phyloP scores from a whole-genome alignment of 306 rosid species.

The Sesbania bispinosa region DNA sequence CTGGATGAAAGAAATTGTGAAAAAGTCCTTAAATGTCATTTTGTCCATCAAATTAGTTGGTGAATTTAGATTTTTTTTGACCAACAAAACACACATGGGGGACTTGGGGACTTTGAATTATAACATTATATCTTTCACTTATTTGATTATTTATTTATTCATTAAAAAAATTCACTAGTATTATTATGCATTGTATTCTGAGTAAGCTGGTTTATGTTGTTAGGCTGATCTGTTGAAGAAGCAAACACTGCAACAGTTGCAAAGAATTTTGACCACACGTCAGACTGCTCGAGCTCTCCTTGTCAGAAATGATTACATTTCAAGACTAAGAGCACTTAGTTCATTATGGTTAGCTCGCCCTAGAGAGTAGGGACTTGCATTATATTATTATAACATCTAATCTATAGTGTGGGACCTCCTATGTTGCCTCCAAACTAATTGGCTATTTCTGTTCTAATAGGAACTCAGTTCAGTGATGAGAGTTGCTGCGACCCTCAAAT shows the following conservation, averaged over 20 bases:
- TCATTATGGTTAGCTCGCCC: slow-evolving; percentile 93
- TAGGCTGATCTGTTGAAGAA: slow-evolving; percentile 85
- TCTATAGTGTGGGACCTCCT: neutral
- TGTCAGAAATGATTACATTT: slow-evolving; percentile 59
- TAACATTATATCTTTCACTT: too few species aligned
- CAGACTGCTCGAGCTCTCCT: slow-evolving; percentile 76
- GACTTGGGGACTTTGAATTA: too few species aligned
- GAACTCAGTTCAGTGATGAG: slow-evolving; percentile 14
- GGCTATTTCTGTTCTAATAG: slow-evolving; percentile 21
- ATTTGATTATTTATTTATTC: too few species aligned
- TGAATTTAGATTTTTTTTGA: too few species aligned
- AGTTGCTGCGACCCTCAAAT: slow-evolving; percentile 9
- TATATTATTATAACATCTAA: neutral
- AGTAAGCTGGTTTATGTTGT: slow-evolving; percentile 15
- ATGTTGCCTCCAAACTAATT: slow-evolving; percentile 10
- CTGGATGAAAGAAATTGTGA: too few species aligned
- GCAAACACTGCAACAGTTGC: slow-evolving; percentile 71
- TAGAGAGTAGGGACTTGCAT: slow-evolving; percentile 36
- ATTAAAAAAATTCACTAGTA: too few species aligned
- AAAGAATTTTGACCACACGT: slow-evolving; percentile 62
- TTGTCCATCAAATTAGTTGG: too few species aligned
- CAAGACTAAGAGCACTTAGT: slow-evolving; percentile 78
- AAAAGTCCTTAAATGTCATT: too few species aligned
- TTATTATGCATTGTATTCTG: too few species aligned
- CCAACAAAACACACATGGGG: too few species aligned